Base-by-base conservation (phyloP, 2,329 filamentous ascomycete species). In the Trematosphaeria pertusa region DNA sequence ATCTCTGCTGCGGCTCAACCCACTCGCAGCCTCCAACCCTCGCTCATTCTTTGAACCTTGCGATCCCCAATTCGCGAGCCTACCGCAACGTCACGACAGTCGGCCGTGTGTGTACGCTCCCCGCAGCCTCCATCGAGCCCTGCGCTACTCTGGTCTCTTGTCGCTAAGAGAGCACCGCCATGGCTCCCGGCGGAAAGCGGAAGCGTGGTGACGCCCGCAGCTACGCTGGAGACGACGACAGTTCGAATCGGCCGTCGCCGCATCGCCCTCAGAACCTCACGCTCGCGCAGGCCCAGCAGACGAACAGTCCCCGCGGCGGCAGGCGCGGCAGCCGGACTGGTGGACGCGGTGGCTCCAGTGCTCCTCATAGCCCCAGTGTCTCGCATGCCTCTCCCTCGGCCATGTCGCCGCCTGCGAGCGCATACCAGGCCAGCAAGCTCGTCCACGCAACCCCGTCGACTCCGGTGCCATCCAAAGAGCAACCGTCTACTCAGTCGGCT, bases 131-230 rank as follows among this genome's bases (percentile, higher is more conserved):
- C 36, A 48, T 54, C 48, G 52, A 59, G 45, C 49, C 37, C 46
- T 36, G 46, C 52, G 52, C 58, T 54, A 44, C 52, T 44, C 56
- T 49, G 58, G 62, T 55, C 62, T 64, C 58, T 59, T 56, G 49
- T 52, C 53, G 50, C 37, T 59, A 54, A 59, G 57, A 63, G 56
- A 50, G 61, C 61, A 58, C 65, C 54, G 65, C 22, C 32, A 83
- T 83, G 81, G 73, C 79, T 67, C 79, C 77, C 55, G 70, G 69
- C 54, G 72, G 74, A 43, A 86, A 86, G 75, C 76, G 83, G 52
- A 85, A 85, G 75, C 75, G 78, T 48, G 68, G 72, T 24, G 78
- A 80, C 37, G 37, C 15, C 36, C 71, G 75, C 51, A 71, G 66
- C 36, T 72, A 69, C 47, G 73, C 75, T 11, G 67, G 77, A 39